A percentile compares a stretch with the other conserved stretches of the same genome.
Evolutionary conservation across 2,329 filamentous ascomycete genomes (phyloP).

Genomic region (Ceratocystis alfenasii): DNA sequence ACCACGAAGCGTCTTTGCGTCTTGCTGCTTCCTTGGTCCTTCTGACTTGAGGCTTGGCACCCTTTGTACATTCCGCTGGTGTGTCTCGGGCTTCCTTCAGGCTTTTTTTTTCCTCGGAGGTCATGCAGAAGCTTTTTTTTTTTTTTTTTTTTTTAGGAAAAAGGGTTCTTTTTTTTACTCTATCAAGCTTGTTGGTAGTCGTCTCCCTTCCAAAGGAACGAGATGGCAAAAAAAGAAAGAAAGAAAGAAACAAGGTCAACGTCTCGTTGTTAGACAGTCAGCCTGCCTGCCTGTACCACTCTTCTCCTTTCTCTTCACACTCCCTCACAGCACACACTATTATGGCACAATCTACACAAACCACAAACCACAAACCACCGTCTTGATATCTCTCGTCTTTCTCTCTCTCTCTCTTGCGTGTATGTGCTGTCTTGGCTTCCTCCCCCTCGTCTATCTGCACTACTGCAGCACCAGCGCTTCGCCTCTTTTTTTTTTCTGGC

Average conservation of each 20-base stretch:
- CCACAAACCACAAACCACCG: neutral
- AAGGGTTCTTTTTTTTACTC: neutral
- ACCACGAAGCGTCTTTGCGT: neutral
- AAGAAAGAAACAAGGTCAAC: too few relatives aligned
- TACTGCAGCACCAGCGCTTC: constrained; percentile 5
- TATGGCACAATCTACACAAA: neutral
- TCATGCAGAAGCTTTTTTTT: neutral
- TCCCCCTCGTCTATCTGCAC: constrained; percentile 1
- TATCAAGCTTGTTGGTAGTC: too few relatives aligned
- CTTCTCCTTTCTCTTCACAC: neutral
- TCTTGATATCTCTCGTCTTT: neutral
- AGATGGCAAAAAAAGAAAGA: too few relatives aligned
- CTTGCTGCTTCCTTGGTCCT: neutral
- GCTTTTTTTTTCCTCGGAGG: neutral
- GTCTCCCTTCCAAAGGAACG: too few relatives aligned
- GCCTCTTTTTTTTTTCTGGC: neutral
- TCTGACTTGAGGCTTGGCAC: constrained; percentile 3
- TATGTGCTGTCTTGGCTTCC: neutral
- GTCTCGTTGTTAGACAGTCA: too few relatives aligned
- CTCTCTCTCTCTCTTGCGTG: neutral
- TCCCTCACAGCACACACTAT: neutral
- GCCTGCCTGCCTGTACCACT: too few relatives aligned
- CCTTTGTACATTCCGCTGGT: constrained; percentile 9
- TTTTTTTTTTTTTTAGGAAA: neutral
- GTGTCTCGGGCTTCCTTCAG: constrained; percentile 9